phyloP scores from a whole-genome alignment of 352 stramenopile species.

The Phytophthora nicotianae region DNA sequence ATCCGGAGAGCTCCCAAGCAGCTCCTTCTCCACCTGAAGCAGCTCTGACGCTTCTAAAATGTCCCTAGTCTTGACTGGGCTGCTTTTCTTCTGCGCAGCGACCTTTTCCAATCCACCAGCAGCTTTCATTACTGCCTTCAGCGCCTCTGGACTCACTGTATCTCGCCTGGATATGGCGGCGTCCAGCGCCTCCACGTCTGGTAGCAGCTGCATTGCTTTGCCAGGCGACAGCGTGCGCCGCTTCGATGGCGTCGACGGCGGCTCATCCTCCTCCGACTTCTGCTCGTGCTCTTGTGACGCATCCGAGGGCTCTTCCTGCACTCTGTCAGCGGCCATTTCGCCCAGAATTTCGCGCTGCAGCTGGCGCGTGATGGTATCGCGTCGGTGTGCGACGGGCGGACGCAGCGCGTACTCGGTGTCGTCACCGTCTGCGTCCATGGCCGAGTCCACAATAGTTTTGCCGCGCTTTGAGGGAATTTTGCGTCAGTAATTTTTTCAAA shows the following conservation, averaged over 20 bases:
- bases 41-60: conserved; percentile 5
- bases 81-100: neutral
- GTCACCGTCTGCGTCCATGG: conserved; percentile 23
- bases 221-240: conserved; percentile 52
- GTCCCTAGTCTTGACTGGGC: conserved; percentile 4
- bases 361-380: conserved; percentile 61
- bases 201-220: conserved; percentile 39
- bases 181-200: conserved; percentile 22
- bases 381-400: conserved; percentile 27
- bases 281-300: conserved; percentile 6
- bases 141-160: conserved; percentile 36
- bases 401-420: conserved; percentile 40
- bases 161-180: conserved; percentile 35
- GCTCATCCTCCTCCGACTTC: conserved; percentile 22
- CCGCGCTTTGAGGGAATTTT: conserved; percentile 5
- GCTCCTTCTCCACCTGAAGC: conserved; percentile 10
- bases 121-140: conserved; percentile 40
- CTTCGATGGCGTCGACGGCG: conserved; percentile 1
- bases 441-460: conserved; percentile 1
- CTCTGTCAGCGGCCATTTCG: conserved; percentile 9
- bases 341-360: conserved; percentile 71
- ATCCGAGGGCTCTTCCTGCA: neutral
- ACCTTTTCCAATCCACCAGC: conserved; percentile 2
- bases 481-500: neutral
- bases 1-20: neutral